Evolutionary conservation across 768 basidiomycete genomes (phyloP).

Genomic region (Pleurotus pulmonarius): DNA sequence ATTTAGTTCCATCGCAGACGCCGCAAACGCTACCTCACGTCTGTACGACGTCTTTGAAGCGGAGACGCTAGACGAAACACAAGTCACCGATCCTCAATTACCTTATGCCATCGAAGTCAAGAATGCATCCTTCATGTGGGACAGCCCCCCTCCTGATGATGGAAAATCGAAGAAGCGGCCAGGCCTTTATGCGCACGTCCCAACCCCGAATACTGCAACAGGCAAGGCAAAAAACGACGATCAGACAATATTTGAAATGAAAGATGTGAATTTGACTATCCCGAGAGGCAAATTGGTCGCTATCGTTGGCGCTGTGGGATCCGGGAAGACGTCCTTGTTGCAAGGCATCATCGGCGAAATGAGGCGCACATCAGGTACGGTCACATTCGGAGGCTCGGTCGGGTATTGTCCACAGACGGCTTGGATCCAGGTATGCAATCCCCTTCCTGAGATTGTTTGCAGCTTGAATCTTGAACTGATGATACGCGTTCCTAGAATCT

Average conservation of each 20-base stretch:
- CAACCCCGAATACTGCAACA: slow-evolving; percentile 13
- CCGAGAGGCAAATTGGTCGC: slow-evolving; percentile 78
- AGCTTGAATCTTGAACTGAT: too few relatives aligned
- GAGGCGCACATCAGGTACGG: slow-evolving; percentile 61
- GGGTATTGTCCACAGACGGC: slow-evolving; percentile 85
- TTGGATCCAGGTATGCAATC: slow-evolving; percentile 79
- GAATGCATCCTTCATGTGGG: slow-evolving; percentile 83
- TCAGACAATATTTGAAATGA: slow-evolving; percentile 57
- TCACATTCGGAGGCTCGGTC: slow-evolving; percentile 72
- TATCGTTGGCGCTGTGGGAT: slow-evolving; percentile 80
- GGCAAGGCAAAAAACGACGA: slow-evolving; percentile 31
- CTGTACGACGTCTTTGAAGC: slow-evolving; percentile 82
- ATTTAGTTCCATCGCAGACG: slow-evolving; percentile 81
- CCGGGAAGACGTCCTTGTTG: slow-evolving; percentile 65
- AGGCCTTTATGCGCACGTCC: slow-evolving; percentile 4
- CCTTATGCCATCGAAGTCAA: slow-evolving; percentile 65
- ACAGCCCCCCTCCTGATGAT: slow-evolving; percentile 58
- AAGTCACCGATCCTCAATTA: slow-evolving; percentile 48
- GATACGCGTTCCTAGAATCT: slow-evolving; percentile 46
- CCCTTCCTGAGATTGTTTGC: too few relatives aligned
- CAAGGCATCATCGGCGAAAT: slow-evolving; percentile 83
- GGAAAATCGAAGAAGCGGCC: slow-evolving; percentile 32
- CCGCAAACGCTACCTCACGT: slow-evolving; percentile 73
- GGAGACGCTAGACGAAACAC: slow-evolving; percentile 63
- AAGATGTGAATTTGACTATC: slow-evolving; percentile 60